Evolutionary conservation across 164 flowering plant species (phyloP).

Genomic region (Platanus orientalis): DNA sequence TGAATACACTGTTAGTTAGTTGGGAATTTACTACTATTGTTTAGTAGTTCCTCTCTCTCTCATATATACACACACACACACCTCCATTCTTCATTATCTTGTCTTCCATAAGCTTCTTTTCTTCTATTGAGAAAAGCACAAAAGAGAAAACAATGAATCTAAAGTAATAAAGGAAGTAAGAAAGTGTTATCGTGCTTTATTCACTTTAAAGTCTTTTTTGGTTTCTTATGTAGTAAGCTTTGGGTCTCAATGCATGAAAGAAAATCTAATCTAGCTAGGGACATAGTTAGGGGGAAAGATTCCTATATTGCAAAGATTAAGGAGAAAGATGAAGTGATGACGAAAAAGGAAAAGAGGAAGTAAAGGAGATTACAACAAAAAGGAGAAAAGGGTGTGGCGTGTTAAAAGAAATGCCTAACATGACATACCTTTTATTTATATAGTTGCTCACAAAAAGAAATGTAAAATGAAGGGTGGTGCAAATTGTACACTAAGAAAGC

Average conservation of each 20-base stretch:
- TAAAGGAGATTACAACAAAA: not conserved
- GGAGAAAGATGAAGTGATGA: not conserved
- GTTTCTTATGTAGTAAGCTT: constrained; percentile 15
- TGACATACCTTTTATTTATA: no score
- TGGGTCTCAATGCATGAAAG: not conserved
- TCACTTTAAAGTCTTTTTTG: not conserved
- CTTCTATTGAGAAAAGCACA: constrained; percentile 9
- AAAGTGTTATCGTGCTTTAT: constrained; percentile 16
- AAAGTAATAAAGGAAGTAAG: constrained; percentile 5
- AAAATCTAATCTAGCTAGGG: not conserved
- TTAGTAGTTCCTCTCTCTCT: no score
- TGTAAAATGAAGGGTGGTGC: no score
- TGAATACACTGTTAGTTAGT: no score
- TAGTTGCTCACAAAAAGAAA: no score
- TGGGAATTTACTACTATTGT: no score
- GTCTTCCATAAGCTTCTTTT: not conserved
- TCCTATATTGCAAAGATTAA: not conserved
- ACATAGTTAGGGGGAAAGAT: not conserved
- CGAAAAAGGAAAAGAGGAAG: not conserved
- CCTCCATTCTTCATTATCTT: not conserved
- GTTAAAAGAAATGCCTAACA: no score
- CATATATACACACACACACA: no score
- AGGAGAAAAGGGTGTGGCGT: no score
- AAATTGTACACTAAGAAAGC: no score
- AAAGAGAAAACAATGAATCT: not conserved